Base-by-base conservation (phyloP, 164 flowering plant species). In the Magnolia kwangsiensis region DNA sequence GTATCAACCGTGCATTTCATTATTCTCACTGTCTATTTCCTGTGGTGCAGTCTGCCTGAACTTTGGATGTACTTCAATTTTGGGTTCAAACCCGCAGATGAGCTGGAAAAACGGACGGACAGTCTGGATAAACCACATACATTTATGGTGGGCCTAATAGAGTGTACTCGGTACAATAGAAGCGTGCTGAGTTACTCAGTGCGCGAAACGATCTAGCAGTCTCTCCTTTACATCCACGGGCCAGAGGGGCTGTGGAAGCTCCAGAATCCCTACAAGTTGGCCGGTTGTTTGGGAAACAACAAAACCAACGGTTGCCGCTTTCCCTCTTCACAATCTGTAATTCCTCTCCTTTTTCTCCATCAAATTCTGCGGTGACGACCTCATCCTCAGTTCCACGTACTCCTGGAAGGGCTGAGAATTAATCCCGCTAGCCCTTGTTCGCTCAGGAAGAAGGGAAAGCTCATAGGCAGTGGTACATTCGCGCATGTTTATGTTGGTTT, bases 391-490 rank as follows among this genome's bases (percentile, higher is more conserved):
- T 93, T 75, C 89, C 98, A 29, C 87, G 97, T 71, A 95, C 97
- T 82, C 97, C 97, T 50, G 95, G 91, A 72, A 86, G 94, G 78
- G 85, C 87, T n/a, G 98, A 95, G 69, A 90, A 74, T n/a, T n/a
- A n/a, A n/a, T 79, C 94, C 90, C n/a, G 51, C 27, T 24, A 24
- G 27, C 27, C 1, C 27, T 24, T 1, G 27, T 24, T 24, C 27
- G 27, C 27, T 95, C 51, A 93, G 95, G 97, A 93, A 93, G 80
- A 95, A 92, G 81, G 98, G 98, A 73, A 90, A 83, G 83, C 78
- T 93, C 72, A 85, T 95, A n/a, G 97, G 98, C 31, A 87, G 97
- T 76, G 98, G 98, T 78, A 90, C 98, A 75, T 95, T 93, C 86
- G 98, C 1, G 71, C 45, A 2, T 37, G 45, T 37, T 37, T 37